Percentiles rank a stretch among this genome's conserved stretches.
These are phyloP conservation scores for Arabis hirsuta DNA, from an alignment of 345 rosid species.

Conservation along the genomic window DNA sequence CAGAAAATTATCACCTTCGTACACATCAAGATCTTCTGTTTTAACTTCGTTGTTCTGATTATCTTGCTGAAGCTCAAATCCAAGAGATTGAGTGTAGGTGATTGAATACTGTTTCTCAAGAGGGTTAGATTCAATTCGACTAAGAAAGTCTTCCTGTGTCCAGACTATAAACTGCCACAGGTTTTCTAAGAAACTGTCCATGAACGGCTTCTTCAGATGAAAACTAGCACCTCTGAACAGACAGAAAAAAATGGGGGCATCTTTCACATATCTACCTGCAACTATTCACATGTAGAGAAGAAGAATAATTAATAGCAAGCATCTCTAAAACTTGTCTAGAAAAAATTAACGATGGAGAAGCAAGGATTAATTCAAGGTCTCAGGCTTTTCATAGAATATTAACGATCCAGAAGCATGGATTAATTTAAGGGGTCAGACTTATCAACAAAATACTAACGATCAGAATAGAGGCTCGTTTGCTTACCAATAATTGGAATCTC, in stretches of 20 bases:
- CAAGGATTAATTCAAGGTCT: neutral
- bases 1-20: slow-evolving; percentile 31
- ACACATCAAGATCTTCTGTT: neutral
- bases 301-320: slow-evolving; percentile 24
- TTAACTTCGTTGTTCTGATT: slow-evolving; percentile 18
- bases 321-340: neutral
- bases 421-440: neutral
- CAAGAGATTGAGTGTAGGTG: slow-evolving; percentile 4
- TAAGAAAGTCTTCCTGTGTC: neutral
- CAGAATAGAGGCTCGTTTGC: slow-evolving; percentile 9
- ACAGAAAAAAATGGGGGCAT: slow-evolving; percentile 42
- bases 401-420: neutral
- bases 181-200: slow-evolving; percentile 35
- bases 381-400: slow-evolving; percentile 1
- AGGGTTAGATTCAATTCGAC: slow-evolving; percentile 3
- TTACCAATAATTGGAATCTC: slow-evolving; percentile 54
- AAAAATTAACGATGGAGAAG: slow-evolving; percentile 4
- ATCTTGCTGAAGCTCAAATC: neutral
- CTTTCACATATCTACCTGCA: slow-evolving; percentile 40
- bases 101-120: neutral
- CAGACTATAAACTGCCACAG: slow-evolving; percentile 54
- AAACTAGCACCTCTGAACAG: slow-evolving; percentile 53
- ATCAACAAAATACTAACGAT: neutral
- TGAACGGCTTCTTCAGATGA: slow-evolving; percentile 54
- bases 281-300: slow-evolving; percentile 41